Base-by-base conservation (phyloP, 345 rosid species). In the Eutrema japonicum region DNA sequence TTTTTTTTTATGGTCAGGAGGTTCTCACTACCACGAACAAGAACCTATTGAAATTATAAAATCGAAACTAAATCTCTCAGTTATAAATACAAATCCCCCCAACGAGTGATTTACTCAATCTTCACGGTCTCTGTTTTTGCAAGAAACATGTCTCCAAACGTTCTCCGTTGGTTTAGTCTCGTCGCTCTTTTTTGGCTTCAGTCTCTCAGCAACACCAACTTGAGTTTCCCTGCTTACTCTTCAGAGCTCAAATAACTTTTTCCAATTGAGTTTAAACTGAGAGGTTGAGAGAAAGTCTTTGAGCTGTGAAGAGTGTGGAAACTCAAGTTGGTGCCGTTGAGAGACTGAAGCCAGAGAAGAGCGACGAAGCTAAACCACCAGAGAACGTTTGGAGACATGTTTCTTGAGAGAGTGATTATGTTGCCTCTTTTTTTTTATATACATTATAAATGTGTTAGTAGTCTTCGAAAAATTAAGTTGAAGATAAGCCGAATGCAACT, bases 301-400 rank as follows among this genome's bases (percentile, higher is more conserved):
- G 58, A 95, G 88, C 68, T 92, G 92, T 16, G 96, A 85, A 16
- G 97, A 95, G 79, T 92, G 92, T 96, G 96, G 72, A 95, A 95
- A 68, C 85, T 90, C 49, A 90, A 38, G 87, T 95, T 90, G 6
- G 96, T 89, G 30, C 96, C 97, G 18, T 68, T 89, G 16, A 88
- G 67, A 58, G 93, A 84, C 36, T 93, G 98, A 60, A 93, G 90
- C 96, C 96, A 93, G 4, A 91, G 79, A 35, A 86, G 72, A 5
- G 84, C 92, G 6, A 85, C 91, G 10, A 94, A 86, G 81, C 95
- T 82, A 8, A 95, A 68, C 99, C 97, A 92, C 66, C 73, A 87
- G 8, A 79, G 79, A 68, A 80, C 51, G 16, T 60, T 64, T 3
- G 76, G 57, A 64, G 89, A 42, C 89, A 83, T 86, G 42, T 57